Conservation (phyloP, 1,139 yeast species). For the Hansenula sp. region DNA sequence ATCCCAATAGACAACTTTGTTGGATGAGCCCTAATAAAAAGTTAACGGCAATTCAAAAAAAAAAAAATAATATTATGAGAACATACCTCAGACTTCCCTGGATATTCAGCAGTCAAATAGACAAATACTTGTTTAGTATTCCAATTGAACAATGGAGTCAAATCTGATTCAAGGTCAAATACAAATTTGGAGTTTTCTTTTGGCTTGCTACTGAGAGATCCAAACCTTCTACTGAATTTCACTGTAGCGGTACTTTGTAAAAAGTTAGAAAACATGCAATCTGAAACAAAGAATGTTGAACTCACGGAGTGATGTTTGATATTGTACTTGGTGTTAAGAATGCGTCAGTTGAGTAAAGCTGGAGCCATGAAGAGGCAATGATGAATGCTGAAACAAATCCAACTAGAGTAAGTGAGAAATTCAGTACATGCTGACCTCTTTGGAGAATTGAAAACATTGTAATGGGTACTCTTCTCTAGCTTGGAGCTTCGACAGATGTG, state of each 20-base stretch:
- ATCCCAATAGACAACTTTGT: conserved; percentile 89
- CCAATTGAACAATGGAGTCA: conserved; percentile 86
- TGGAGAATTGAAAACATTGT: conserved; percentile 40
- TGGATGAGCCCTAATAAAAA: conserved; percentile 41
- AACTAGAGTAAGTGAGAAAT: conserved; percentile 52
- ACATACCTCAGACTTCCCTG: conserved; percentile 41
- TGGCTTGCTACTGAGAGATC: conserved; percentile 62
- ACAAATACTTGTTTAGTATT: conserved; percentile 93
- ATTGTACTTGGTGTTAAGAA: conserved; percentile 40
- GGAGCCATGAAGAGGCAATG: conserved; percentile 43
- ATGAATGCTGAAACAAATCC: conserved; percentile 42
- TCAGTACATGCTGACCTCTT: conserved; percentile 50
- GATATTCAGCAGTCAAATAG: conserved; percentile 85
- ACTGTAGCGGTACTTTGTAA: conserved; percentile 27
- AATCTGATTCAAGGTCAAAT: conserved; percentile 69
- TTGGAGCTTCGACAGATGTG: no score
- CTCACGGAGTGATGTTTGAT: conserved; percentile 32
- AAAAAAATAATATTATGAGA: not conserved
- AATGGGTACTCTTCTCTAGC: no score
- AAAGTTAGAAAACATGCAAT: conserved; percentile 2
- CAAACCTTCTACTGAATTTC: conserved; percentile 68
- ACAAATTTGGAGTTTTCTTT: conserved; percentile 74
- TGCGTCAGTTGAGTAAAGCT: conserved; percentile 41
- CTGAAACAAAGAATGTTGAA: not conserved
- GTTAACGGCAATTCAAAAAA: no score